phyloP scores from a whole-genome alignment of 192 early-diverging fungal genomes.

The Mortierella antarctica region DNA sequence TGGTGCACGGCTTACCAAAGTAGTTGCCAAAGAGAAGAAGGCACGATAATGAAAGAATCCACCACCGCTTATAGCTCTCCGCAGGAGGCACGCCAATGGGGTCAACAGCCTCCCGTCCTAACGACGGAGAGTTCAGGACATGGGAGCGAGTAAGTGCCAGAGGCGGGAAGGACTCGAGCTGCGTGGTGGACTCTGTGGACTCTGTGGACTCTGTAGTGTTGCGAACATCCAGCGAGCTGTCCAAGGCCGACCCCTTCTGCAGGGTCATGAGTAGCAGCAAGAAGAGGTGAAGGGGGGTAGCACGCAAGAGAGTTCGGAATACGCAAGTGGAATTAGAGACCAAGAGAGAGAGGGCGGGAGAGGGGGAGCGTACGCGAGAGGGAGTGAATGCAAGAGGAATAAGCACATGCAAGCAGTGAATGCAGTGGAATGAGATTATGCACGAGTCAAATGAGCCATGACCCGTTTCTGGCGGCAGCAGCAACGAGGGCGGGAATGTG shows the following conservation, averaged over 20 bases:
- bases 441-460: too few species aligned
- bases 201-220: background rate
- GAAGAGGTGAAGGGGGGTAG: too few species aligned
- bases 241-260: constrained; percentile 6
- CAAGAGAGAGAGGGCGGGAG: too few species aligned
- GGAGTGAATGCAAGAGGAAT: too few species aligned
- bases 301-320: background rate
- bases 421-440: too few species aligned
- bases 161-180: constrained; percentile 40
- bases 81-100: background rate
- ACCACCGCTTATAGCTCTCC: constrained; percentile 26
- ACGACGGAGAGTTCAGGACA: constrained; percentile 24
- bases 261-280: background rate
- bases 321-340: too few species aligned
- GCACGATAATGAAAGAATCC: constrained; percentile 48
- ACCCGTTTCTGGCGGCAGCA: too few species aligned
- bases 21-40: constrained; percentile 59
- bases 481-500: too few species aligned
- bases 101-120: constrained; percentile 8
- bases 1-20: constrained; percentile 40
- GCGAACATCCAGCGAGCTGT: constrained; percentile 3
- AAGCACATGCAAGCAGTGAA: too few species aligned
- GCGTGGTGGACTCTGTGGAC: background rate
- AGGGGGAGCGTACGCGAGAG: too few species aligned
- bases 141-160: constrained; percentile 25